phyloP scores from a whole-genome alignment of 495 filamentous ascomycete genomes.

The Neurospora terricola region DNA sequence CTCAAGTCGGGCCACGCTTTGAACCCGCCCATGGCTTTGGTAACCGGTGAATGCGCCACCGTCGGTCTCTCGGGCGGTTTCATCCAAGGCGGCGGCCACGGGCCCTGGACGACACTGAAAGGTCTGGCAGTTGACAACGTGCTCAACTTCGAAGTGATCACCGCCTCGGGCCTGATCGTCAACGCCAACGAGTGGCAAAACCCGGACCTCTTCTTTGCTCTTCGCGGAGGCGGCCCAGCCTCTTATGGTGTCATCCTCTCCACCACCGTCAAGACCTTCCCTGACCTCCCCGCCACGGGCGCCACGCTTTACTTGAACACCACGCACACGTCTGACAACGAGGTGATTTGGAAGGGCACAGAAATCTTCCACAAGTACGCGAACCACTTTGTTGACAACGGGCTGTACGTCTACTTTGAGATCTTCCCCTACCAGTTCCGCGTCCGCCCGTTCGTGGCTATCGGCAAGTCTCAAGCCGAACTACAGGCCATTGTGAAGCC shows the following conservation, averaged over 20 bases:
- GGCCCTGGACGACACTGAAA: slow-evolving; percentile 41
- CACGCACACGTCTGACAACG: slow-evolving; percentile 18
- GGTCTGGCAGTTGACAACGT: slow-evolving; percentile 51
- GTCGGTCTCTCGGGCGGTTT: slow-evolving; percentile 43
- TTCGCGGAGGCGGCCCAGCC: slow-evolving; percentile 45
- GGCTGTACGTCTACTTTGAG: slow-evolving; percentile 34
- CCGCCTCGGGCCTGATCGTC: slow-evolving; percentile 40
- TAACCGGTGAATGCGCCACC: slow-evolving; percentile 40
- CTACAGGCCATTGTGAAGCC: slow-evolving; percentile 24
- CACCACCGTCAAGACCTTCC: slow-evolving; percentile 36
- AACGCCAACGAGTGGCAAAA: slow-evolving; percentile 39
- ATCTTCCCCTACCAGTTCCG: slow-evolving; percentile 14
- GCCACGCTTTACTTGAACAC: slow-evolving; percentile 24
- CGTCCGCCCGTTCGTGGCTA: slow-evolving; percentile 26
- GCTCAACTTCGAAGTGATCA: slow-evolving; percentile 43
- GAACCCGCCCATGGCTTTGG: slow-evolving; percentile 30
- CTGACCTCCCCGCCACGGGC: slow-evolving; percentile 19
- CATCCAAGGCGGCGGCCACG: slow-evolving; percentile 56
- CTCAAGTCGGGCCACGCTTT: slow-evolving; percentile 32
- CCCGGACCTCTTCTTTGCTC: slow-evolving; percentile 47
- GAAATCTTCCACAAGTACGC: slow-evolving; percentile 34
- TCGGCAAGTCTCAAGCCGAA: slow-evolving; percentile 20
- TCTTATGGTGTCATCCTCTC: slow-evolving; percentile 48
- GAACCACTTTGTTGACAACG: slow-evolving; percentile 33
- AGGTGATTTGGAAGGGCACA: slow-evolving; percentile 35